Conservation (phyloP, 495 filamentous ascomycete species). For the Daldinia decipiens region DNA sequence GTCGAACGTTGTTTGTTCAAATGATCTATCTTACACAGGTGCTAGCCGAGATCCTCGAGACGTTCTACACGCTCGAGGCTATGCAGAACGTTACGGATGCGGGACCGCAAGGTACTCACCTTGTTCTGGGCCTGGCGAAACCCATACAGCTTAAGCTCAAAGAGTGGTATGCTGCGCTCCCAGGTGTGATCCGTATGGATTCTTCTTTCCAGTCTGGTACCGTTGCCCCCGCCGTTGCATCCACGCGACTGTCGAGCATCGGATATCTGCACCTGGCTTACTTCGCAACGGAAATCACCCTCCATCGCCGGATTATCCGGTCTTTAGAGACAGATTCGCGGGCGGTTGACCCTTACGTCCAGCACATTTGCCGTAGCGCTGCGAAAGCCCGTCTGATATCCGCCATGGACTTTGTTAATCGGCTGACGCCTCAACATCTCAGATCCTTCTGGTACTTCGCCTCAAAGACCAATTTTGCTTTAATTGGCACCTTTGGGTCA, state of each 20-base stretch:
- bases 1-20: conserved; percentile 73
- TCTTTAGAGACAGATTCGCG: conserved; percentile 64
- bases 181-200: conserved; percentile 74
- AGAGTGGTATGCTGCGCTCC: conserved; percentile 79
- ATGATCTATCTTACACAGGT: conserved; percentile 81
- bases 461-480: conserved; percentile 80
- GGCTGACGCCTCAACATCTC: conserved; percentile 75
- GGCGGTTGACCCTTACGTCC: conserved; percentile 72
- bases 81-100: conserved; percentile 60
- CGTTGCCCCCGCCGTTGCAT: conserved; percentile 39
- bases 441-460: conserved; percentile 85
- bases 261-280: conserved; percentile 86
- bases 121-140: conserved; percentile 79
- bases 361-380: conserved; percentile 94
- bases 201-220: conserved; percentile 53
- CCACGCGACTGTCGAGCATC: conserved; percentile 65
- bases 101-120: conserved; percentile 65
- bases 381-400: conserved; percentile 81
- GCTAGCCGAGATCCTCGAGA: conserved; percentile 79
- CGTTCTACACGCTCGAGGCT: conserved; percentile 79
- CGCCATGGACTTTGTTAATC: conserved; percentile 82
- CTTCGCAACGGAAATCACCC: conserved; percentile 85
- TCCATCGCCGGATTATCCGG: conserved; percentile 83
- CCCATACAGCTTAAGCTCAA: conserved; percentile 84
- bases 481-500: conserved; percentile 82